Conservation (phyloP, 2,329 filamentous ascomycete genomes). For the Ceratocystis variospora region DNA sequence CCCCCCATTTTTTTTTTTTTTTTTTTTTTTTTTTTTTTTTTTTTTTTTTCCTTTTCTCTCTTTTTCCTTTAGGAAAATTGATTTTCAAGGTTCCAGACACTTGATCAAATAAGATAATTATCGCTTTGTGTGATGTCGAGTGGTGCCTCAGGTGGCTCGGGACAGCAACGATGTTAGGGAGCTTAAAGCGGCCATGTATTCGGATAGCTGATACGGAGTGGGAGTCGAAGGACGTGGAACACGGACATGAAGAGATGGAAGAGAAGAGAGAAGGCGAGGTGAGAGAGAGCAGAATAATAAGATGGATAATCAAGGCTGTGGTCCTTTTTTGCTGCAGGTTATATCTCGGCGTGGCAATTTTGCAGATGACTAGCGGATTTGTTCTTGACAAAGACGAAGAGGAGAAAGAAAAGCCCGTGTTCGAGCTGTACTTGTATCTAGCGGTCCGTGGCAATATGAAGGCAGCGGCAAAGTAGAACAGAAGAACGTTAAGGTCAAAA, state of each 20-base stretch:
- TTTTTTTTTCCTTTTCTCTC: too few species aligned
- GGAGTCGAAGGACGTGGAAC: background rate
- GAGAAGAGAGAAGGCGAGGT: background rate
- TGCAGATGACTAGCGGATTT: background rate
- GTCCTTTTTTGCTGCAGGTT: background rate
- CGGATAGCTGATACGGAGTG: background rate
- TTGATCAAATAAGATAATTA: background rate
- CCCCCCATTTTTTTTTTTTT: background rate
- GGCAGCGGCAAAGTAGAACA: background rate
- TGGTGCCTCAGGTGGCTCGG: background rate
- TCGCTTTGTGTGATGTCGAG: background rate
- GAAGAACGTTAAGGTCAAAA: background rate
- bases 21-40: too few species aligned
- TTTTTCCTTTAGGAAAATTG: background rate
- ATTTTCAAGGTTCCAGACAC: background rate
- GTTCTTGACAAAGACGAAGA: background rate
- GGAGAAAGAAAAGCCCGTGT: too few species aligned
- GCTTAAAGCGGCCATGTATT: background rate
- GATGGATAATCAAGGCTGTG: background rate
- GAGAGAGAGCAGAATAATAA: background rate
- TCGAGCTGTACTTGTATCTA: background rate
- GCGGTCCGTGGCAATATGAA: background rate
- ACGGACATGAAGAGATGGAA: background rate
- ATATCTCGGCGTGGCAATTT: slow-evolving; percentile 11
- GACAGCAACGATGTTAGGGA: background rate